Percentiles rank a stretch among this genome's conserved stretches.
Evolutionary conservation across 148 eudicot species (phyloP).

Genomic region (Nepenthes gracilis): DNA sequence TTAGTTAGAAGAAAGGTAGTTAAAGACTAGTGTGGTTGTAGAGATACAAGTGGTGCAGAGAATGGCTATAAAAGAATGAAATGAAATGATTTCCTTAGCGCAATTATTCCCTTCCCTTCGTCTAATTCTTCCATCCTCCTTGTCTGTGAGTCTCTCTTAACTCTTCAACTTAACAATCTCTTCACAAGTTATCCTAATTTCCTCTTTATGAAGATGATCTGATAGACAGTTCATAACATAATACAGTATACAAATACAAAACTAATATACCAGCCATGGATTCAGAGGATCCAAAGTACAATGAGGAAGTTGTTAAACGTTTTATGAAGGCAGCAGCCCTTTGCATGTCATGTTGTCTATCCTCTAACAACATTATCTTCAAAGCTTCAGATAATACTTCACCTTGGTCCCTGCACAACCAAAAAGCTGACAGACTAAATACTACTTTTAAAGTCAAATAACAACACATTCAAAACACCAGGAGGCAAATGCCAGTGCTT

Average conservation of each 20-base stretch:
- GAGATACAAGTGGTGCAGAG: too few species aligned
- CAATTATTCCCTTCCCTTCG: too few species aligned
- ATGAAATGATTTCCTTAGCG: too few species aligned
- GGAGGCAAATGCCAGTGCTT: too few species aligned
- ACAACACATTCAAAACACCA: neutral
- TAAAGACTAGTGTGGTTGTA: too few species aligned
- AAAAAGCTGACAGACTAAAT: neutral
- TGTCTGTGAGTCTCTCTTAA: too few species aligned
- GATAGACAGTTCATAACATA: neutral
- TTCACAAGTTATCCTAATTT: too few species aligned
- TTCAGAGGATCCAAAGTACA: conserved; percentile 80
- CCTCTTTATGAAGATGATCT: too few species aligned
- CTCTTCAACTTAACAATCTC: too few species aligned
- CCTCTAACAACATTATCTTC: conserved; percentile 93
- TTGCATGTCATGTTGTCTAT: conserved; percentile 98
- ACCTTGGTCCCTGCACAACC: conserved; percentile 67
- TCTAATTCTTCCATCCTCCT: too few species aligned
- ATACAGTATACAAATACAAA: neutral
- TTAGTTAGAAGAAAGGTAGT: too few species aligned
- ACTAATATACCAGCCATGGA: conserved; percentile 75
- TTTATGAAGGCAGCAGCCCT: conserved; percentile 95
- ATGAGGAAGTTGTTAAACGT: conserved; percentile 67
- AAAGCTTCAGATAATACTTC: conserved; percentile 84
- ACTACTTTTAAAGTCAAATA: neutral
- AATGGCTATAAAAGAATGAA: too few species aligned